Percentiles rank a stretch among this genome's conserved stretches.
Conservation (phyloP, 495 filamentous ascomycete genomes). For the Xylaria grammica region DNA sequence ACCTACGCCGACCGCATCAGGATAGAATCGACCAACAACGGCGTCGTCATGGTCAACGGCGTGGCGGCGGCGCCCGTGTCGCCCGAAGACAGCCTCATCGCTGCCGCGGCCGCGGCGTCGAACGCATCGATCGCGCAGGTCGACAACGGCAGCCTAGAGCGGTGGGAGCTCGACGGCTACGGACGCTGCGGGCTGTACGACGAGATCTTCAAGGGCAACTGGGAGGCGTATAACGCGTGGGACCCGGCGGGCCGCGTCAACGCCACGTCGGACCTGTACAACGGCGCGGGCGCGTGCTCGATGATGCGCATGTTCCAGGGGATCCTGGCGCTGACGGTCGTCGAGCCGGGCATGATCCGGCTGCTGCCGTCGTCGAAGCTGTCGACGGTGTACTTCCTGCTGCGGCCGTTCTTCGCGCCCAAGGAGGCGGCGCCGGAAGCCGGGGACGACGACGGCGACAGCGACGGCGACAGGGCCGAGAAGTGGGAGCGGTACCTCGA, state of each 20-base stretch:
- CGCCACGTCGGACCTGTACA: conserved; percentile 80
- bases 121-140: conserved; percentile 69
- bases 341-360: conserved; percentile 80
- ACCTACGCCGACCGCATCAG: conserved; percentile 85
- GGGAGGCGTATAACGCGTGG: conserved; percentile 89
- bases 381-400: conserved; percentile 84
- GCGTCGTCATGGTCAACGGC: conserved; percentile 42
- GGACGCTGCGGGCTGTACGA: conserved; percentile 72
- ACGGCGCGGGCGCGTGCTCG: conserved; percentile 82
- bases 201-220: conserved; percentile 74
- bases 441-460: too few relatives aligned
- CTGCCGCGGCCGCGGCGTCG: conserved; percentile 48
- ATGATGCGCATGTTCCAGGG: conserved; percentile 93
- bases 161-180: conserved; percentile 90
- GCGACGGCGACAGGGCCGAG: conserved; percentile 40
- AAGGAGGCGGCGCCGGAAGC: conserved; percentile 48
- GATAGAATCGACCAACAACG: conserved; percentile 61
- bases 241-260: conserved; percentile 75
- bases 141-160: conserved; percentile 84
- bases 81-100: conserved; percentile 48
- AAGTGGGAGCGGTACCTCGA: conserved; percentile 57
- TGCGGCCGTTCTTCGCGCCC: conserved; percentile 83
- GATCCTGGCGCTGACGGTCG: conserved; percentile 80
- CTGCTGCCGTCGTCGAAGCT: conserved; percentile 82
- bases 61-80: conserved; percentile 31